These are phyloP conservation scores for Coleophoma crateriformis DNA, from an alignment of 2,329 filamentous ascomycete species.

Conservation along the genomic window DNA sequence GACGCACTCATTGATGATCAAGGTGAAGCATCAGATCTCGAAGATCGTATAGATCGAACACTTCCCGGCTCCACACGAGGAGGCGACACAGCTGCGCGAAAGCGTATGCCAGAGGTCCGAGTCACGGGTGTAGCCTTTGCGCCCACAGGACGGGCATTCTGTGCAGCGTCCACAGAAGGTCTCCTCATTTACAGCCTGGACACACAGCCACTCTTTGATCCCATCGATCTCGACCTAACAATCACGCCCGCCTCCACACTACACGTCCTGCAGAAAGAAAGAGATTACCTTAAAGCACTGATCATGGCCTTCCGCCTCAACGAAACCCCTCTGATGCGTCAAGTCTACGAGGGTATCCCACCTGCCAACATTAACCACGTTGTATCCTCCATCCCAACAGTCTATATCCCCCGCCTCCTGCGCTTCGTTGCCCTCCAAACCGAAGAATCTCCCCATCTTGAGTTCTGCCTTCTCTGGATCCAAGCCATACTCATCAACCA, in stretches of 20 bases:
- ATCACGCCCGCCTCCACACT: constrained; percentile 87
- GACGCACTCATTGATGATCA: constrained; percentile 79
- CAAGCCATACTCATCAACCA: constrained; percentile 77
- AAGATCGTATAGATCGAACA: constrained; percentile 72
- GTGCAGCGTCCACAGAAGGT: constrained; percentile 90
- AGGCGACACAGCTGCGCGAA: constrained; percentile 72
- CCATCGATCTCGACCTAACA: constrained; percentile 90
- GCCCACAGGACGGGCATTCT: constrained; percentile 84
- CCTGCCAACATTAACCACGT: constrained; percentile 69
- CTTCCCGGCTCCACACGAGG: constrained; percentile 85
- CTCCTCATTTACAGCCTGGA: constrained; percentile 92
- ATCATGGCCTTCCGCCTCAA: constrained; percentile 98
- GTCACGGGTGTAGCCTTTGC: constrained; percentile 84
- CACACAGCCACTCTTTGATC: constrained; percentile 79
- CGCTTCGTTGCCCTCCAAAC: constrained; percentile 84
- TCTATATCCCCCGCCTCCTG: constrained; percentile 81
- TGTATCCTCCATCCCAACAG: constrained; percentile 70
- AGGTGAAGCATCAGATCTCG: constrained; percentile 82
- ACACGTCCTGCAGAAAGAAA: constrained; percentile 56
- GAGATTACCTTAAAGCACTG: constrained; percentile 84
- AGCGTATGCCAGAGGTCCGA: constrained; percentile 72
- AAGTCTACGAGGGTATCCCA: constrained; percentile 81
- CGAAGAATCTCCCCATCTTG: constrained; percentile 86
- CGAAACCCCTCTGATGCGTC: constrained; percentile 72
- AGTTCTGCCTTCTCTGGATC: constrained; percentile 93